Base-by-base conservation (phyloP, 352 stramenopile species). In the Phytophthora pisi region DNA sequence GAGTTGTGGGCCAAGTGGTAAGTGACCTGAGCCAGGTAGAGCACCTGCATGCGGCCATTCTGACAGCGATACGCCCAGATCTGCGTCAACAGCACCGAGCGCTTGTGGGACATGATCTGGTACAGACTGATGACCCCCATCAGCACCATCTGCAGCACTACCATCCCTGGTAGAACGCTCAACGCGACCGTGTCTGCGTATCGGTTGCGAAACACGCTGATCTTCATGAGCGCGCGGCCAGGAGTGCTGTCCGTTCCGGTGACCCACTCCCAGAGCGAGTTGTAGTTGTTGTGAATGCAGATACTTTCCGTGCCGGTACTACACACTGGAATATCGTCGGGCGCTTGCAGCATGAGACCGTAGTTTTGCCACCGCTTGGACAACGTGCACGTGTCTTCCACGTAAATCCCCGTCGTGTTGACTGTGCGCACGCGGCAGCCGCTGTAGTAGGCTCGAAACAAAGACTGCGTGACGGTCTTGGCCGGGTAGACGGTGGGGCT, bases 201-300 rank as follows among this genome's bases (percentile, higher is more conserved):
- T n/a, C 59, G 53, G 23, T 66, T 70, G 2, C 64, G 58, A 38
- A 74, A 74, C 0, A 72, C 57, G 20, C 59, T 77, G 34, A 70
- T 70, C 34, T 70, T 71, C 67, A 75, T 75, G 15, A 74, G 13
- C 1, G 61, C 61, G 2, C 61, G 66, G 6, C 66, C 61, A 1
- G 66, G 61, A 4, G 51, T 74, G 1, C 23, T 20, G 24, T 75
- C 58, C 0, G 45, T 66, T 0, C 57, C 58, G 0, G 66, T 72
- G 6, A 72, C 61, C 66, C 57, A 75, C 34, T 78, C 67, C 67
- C 71, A 78, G 0, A 61, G 30, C 8, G 61, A 55, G 45, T 57
- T 68, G 52, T 68, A 68, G 28, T 61, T 40, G 30, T 67, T 67
- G 30, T 67, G 60, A 3, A 67, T 40, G 20, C 60, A 67, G 24